A percentile compares a stretch with the other conserved stretches of the same genome.
phyloP scores from a whole-genome alignment of 768 basidiomycete species.

The Psilocybe cubensis region DNA sequence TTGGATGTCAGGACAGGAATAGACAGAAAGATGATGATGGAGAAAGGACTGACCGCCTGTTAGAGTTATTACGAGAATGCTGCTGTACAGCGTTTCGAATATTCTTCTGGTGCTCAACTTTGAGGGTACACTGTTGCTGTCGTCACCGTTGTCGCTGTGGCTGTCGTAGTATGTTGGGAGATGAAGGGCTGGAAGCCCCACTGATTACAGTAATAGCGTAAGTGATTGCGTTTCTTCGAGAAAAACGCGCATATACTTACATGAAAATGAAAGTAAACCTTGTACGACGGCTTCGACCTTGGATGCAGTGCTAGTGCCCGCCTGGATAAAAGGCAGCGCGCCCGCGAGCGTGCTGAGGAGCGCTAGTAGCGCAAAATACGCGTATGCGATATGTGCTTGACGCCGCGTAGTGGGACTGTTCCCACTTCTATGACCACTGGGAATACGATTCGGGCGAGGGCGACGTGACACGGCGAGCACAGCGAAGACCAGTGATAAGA shows the following conservation, averaged over 20 bases:
- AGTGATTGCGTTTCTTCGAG: constrained; percentile 2
- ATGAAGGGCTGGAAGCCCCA: constrained; percentile 22
- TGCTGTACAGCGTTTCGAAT: constrained; percentile 18
- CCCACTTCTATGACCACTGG: constrained; percentile 7
- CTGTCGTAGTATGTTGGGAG: constrained; percentile 6
- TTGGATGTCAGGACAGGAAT: constrained; percentile 1
- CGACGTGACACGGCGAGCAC: constrained; percentile 8
- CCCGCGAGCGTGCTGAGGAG: constrained; percentile 23
- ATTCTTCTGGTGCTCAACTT: constrained; percentile 7
- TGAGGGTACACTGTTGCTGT: not conserved
- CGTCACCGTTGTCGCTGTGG: not conserved
- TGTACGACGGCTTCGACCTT: constrained; percentile 20
- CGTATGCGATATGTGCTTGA: constrained; percentile 14
- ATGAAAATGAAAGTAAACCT: constrained; percentile 23
- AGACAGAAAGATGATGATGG: constrained; percentile 9
- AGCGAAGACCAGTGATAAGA: constrained; percentile 7
- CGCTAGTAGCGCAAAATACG: constrained; percentile 20
- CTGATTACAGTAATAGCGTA: constrained; percentile 10
- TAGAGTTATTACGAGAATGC: constrained; percentile 24
- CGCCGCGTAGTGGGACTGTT: not conserved
- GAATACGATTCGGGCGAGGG: constrained; percentile 18
- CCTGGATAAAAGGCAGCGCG: constrained; percentile 14
- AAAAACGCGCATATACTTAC: constrained; percentile 20
- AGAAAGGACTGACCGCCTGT: constrained; percentile 20
- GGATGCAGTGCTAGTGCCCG: constrained; percentile 11